Base-by-base conservation (phyloP, 306 rosid species). In the Amphicarpaea edgeworthii region DNA sequence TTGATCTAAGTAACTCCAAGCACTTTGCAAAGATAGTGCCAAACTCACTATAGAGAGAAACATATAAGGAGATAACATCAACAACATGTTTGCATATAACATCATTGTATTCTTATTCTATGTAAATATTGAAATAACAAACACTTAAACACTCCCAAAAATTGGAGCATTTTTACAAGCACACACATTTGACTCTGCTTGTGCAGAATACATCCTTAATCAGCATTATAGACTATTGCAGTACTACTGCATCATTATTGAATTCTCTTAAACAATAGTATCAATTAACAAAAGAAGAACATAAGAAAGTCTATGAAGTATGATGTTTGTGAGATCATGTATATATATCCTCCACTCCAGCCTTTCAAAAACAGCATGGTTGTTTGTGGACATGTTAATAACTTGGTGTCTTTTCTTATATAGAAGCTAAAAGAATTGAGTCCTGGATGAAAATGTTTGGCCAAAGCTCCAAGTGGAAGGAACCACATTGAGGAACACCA, bases 391-490 rank as follows among this genome's bases (percentile, higher is more conserved):
- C 55, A 68, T 19, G 74, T 63, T 53, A 63, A 30, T 5, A 3
- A 30, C 37, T 17, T 28, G 32, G 32, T 55, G 55, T 76, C 23
- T 69, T 1, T 1, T 40, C 11, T 23, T 9, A 55, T 30, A 30
- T 54, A 41, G 32, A 2, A 42, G 10, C 73, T 78, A 88, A 45
- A 59, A 83, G 85, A 90, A 90, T 73, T 93, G 98, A 46, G 3
- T 69, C 5, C 4, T 77, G 14, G 98, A 89, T 12, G 95, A 87
- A 79, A 85, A 90, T 12, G 98, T 89, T 53, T 87, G 98, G 9
- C 98, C 98, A 55, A 88, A 93, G 5, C 69, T 86, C 98, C 98
- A 93, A 59, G 82, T 68, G 38, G 96, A 86, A 87, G 96, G 91
- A 23, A 89, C 91, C 5, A 89, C 95, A 24, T 86, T 85, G 70